Evolutionary conservation across 495 filamentous ascomycete species (phyloP).

Genomic region (Neurospora sp.): DNA sequence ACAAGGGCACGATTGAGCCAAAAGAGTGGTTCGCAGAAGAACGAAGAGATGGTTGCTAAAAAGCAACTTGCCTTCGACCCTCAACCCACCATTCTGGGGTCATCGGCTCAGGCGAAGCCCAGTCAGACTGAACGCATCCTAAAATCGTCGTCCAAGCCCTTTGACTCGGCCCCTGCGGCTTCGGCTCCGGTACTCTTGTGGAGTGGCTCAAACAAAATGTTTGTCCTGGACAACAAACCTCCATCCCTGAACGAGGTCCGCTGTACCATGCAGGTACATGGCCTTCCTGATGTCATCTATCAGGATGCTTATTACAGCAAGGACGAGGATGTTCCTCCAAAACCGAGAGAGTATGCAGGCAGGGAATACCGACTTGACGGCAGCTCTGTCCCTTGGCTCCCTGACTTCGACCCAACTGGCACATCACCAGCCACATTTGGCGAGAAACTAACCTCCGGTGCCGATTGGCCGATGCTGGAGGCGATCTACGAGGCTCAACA

Average conservation of each 20-base stretch:
- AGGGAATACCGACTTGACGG: slow-evolving; percentile 75
- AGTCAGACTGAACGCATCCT: slow-evolving; percentile 1
- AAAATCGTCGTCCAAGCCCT: background rate
- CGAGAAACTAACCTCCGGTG: slow-evolving; percentile 31
- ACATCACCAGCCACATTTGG: slow-evolving; percentile 45
- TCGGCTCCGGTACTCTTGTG: slow-evolving; percentile 6
- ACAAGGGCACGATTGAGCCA: slow-evolving; percentile 63
- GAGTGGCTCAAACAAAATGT: slow-evolving; percentile 14
- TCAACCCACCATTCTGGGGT: slow-evolving; percentile 4
- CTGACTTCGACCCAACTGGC: slow-evolving; percentile 63
- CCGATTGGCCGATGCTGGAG: slow-evolving; percentile 44
- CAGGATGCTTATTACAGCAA: slow-evolving; percentile 81
- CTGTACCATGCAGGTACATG: slow-evolving; percentile 32
- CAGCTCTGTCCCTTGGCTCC: slow-evolving; percentile 62
- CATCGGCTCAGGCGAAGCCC: background rate
- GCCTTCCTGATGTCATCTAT: slow-evolving; percentile 52
- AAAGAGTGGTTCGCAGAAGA: slow-evolving; percentile 36
- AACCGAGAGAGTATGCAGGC: slow-evolving; percentile 75
- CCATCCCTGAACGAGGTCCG: slow-evolving; percentile 29
- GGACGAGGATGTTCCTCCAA: slow-evolving; percentile 76
- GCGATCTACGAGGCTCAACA: slow-evolving; percentile 38
- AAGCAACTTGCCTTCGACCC: slow-evolving; percentile 33
- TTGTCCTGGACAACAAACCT: slow-evolving; percentile 20
- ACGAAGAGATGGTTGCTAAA: slow-evolving; percentile 21
- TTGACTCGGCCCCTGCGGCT: background rate